phyloP scores from a whole-genome alignment of 164 flowering plant genomes.

The Stephania cephalantha region DNA sequence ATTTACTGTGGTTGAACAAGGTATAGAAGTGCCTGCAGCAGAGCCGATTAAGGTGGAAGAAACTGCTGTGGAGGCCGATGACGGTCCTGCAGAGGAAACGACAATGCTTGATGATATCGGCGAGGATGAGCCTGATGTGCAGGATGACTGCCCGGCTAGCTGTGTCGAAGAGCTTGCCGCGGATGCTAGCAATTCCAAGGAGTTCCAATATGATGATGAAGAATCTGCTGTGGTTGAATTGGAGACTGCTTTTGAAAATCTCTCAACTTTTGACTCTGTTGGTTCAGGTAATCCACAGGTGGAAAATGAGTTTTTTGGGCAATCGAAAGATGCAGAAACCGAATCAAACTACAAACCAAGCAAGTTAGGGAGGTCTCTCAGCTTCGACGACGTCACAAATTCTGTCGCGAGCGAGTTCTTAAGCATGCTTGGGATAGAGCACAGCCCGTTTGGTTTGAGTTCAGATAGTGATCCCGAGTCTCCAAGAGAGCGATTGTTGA shows the following conservation, averaged over 20 bases:
- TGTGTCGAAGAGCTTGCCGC: constrained; percentile 14
- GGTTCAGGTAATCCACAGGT: constrained; percentile 38
- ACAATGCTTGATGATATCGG: constrained; percentile 25
- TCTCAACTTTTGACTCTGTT: constrained; percentile 34
- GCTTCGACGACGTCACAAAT: constrained; percentile 60
- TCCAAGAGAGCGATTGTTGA: constrained; percentile 77
- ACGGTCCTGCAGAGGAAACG: constrained; percentile 19
- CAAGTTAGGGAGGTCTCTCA: constrained; percentile 40
- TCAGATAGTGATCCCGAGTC: constrained; percentile 83
- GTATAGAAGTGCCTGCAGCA: constrained; percentile 37
- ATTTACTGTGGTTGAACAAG: constrained; percentile 48
- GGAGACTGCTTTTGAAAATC: constrained; percentile 41
- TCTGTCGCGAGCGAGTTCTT: constrained; percentile 80
- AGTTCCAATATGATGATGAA: constrained; percentile 26
- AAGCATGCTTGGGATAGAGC: constrained; percentile 70
- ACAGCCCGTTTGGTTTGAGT: constrained; percentile 59
- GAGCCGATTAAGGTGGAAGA: constrained; percentile 20
- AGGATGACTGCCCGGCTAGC: constrained; percentile 14
- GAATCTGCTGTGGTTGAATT: constrained; percentile 44
- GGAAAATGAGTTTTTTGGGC: constrained; percentile 11
- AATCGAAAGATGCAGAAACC: constrained; percentile 24
- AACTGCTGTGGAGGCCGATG: constrained; percentile 4
- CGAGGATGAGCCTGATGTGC: constrained; percentile 8
- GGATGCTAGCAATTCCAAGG: constrained; percentile 18
- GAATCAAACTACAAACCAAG: constrained; percentile 23